Conservation (phyloP, 208 protist species). For the Crithidia fasciculata region DNA sequence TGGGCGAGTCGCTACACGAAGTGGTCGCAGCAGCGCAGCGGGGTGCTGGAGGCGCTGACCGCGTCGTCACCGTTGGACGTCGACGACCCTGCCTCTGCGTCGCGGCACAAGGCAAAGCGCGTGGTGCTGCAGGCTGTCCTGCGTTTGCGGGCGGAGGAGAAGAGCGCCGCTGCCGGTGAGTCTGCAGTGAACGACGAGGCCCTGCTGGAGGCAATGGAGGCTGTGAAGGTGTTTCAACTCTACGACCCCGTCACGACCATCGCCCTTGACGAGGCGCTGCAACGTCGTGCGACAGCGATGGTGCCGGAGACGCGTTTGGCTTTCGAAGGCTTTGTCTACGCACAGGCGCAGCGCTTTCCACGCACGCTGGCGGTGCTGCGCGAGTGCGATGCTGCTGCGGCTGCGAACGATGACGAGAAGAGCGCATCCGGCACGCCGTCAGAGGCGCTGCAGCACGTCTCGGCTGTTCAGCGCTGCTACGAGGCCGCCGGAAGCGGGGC, state of each 20-base stretch:
- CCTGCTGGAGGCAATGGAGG: conserved; percentile 25
- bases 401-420: not conserved
- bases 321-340: conserved; percentile 29
- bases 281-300: not conserved
- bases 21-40: conserved; percentile 21
- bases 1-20: conserved; percentile 14
- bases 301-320: not conserved
- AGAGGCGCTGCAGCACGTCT: conserved; percentile 23
- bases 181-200: conserved; percentile 16
- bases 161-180: not conserved
- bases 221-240: conserved; percentile 16
- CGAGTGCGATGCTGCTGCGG: conserved; percentile 1
- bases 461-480: conserved; percentile 19
- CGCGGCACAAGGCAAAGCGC: conserved; percentile 3
- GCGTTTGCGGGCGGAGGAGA: conserved; percentile 15
- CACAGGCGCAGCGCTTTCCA: conserved; percentile 20
- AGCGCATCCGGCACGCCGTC: not conserved
- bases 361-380: conserved; percentile 16
- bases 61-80: not conserved
- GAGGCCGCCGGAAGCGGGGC: conserved; percentile 10
- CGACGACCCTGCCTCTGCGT: not conserved
- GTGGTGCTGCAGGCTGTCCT: conserved; percentile 18
- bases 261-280: conserved; percentile 23
- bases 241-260: conserved; percentile 26
- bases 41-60: conserved; percentile 1